phyloP scores from a whole-genome alignment of 192 early-diverging fungal genomes.

The Coemansia sp. region DNA sequence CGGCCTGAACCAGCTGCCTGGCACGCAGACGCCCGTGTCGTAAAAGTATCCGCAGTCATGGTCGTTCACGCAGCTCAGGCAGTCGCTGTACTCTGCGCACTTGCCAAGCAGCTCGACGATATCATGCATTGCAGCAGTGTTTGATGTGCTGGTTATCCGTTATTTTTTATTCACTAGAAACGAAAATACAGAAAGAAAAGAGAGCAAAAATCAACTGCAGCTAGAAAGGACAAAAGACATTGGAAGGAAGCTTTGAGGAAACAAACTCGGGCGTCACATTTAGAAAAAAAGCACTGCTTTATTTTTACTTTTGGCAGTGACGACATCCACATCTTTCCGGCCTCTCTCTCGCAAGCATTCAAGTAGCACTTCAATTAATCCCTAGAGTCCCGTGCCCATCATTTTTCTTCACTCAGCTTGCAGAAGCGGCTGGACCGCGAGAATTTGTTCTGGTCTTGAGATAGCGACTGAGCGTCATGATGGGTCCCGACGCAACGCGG shows the following conservation, averaged over 20 bases:
- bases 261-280: background rate
- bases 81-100: conserved; percentile 22
- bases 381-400: background rate
- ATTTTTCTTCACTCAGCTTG: background rate
- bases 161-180: background rate
- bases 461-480: conserved; percentile 18
- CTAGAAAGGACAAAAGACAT: too few relatives aligned
- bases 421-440: conserved; percentile 6
- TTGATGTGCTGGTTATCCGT: background rate
- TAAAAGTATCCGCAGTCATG: conserved; percentile 40
- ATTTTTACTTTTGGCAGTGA: background rate
- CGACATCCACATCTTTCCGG: background rate
- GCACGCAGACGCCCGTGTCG: conserved; percentile 29
- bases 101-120: background rate
- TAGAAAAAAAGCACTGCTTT: background rate
- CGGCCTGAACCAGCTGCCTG: conserved; percentile 42
- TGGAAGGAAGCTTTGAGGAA: background rate
- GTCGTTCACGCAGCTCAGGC: conserved; percentile 29
- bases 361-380: too few relatives aligned
- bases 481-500: conserved; percentile 14
- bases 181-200: background rate
- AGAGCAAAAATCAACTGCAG: too few relatives aligned
- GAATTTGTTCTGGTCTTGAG: conserved; percentile 5
- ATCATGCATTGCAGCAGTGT: too few relatives aligned
- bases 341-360: background rate